Percentiles rank a stretch among this genome's conserved stretches.
Evolutionary conservation across 2,329 filamentous ascomycete genomes (phyloP).

Genomic region (Exophiala sideris): DNA sequence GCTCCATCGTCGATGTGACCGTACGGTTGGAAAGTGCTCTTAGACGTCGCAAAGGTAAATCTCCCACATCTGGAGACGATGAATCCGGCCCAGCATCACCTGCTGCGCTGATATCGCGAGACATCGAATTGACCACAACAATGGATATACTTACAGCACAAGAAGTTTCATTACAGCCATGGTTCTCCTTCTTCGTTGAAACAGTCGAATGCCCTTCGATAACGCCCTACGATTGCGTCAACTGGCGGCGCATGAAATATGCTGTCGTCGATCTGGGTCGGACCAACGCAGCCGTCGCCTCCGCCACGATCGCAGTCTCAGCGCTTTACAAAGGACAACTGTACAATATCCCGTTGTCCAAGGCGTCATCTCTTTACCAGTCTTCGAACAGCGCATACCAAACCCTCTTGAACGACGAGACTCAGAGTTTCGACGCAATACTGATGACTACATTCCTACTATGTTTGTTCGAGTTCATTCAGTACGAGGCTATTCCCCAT

Average conservation of each 20-base stretch:
- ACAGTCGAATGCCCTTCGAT: not conserved
- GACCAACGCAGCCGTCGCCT: not conserved
- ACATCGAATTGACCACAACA: not conserved
- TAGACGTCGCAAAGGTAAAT: too few species aligned
- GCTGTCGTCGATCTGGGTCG: not conserved
- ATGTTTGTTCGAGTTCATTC: not conserved
- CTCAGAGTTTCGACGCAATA: not conserved
- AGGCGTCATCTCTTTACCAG: not conserved
- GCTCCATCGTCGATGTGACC: too few species aligned
- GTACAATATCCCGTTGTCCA: not conserved
- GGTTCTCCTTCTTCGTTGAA: conserved; percentile 1
- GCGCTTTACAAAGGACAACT: conserved; percentile 1
- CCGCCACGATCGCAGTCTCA: not conserved
- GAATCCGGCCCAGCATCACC: too few species aligned
- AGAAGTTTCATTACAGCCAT: not conserved
- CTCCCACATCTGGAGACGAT: too few species aligned
- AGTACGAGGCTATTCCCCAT: not conserved
- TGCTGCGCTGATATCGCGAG: not conserved
- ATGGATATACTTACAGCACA: not conserved
- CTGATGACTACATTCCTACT: not conserved
- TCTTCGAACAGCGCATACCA: not conserved
- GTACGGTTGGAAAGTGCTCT: too few species aligned
- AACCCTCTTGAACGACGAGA: not conserved
- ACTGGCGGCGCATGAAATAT: conserved; percentile 3
- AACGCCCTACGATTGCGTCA: not conserved